Base-by-base conservation (phyloP, 257 asterid genomes). In the Ilex aquifolium region DNA sequence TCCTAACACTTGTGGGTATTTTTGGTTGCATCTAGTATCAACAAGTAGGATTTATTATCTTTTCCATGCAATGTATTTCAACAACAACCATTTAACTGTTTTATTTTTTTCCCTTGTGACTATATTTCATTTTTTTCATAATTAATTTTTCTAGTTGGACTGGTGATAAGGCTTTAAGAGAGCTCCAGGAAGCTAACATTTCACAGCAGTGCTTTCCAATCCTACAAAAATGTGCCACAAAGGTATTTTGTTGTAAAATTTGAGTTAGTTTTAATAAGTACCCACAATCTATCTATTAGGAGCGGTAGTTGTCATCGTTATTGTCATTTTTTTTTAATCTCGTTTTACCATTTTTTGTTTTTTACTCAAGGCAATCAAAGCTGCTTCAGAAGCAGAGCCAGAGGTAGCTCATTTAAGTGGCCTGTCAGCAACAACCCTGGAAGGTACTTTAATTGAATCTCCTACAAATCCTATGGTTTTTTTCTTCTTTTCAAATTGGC, bases 91-190 rank as follows among this genome's bases (percentile, higher is more conserved):
- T 17, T 5, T 6, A 11, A 14, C 13, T 30, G 8, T 14, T 17
- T 12, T 3, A 31, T 8, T 60, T 40, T 60, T 44, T 42, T 44
- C 56, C 7, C 6, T 8, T 36, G 27, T 21, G 27, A 36, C 5
- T 16, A 10, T 50, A 32, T 62, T 72, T 71, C 32, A 56, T 36
- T 40, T 10, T 66, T 48, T 11, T n/a, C 51, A 17, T 65, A 40
- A 59, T 53, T 36, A 36, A 57, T 60, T 44, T 61, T 69, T 71
- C 69, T 46, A 93, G 97, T 77, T 93, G 99, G 99, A 85, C 88
- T 61, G 99, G 99, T 66, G 91, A 89, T 55, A 90, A 87, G 70
- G 99, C 99, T 72, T 74, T 81, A 61, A 76, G 77, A 67, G 99
- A 93, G 86, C 85, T 93, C 15, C 84, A 87, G 55, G 95, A 87